Base-by-base conservation (phyloP, 2,329 filamentous ascomycete genomes). In the Sporothrix variecibatus region DNA sequence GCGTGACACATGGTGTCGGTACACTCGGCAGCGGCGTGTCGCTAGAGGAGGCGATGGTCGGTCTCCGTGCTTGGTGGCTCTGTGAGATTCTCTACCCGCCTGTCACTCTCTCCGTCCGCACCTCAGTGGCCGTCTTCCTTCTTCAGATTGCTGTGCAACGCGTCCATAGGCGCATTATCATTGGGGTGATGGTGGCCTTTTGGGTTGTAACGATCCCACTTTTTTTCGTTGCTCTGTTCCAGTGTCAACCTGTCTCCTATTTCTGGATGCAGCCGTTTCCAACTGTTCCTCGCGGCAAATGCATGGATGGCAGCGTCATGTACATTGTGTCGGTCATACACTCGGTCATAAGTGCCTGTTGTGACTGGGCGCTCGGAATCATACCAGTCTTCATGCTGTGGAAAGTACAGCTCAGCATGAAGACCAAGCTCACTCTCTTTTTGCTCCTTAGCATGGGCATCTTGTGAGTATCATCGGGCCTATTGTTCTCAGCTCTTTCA, bases 341-440 rank as follows among this genome's bases (percentile, higher is more conserved):
- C 79, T 85, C 85, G 56, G 82, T 81, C 26, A 78, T 87, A 11
- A 84, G 81, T 64, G 87, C 89, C 74, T 84, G 86, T 5, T 83
- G 81, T 60, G 87, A 89, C 75, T 85, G 86, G 80, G 82, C 82
- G 0, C 82, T 88, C 15, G 86, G 84, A 1, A 77, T 87, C 3
- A 78, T 89, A 4, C 87, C 87, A 0, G 82, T 87, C 7, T 83
- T 83, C 15, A 83, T 89, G 53, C 80, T 89, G 0, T 87, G 86
- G 85, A 80, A 84, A 26, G 81, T 88, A 49, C 83, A 85, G 74
- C 86, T 89, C 80, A 84, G 84, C 58, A 79, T 78, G 53, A 81
- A 82, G 51, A 86, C 84, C 3, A 88, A 87, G 76, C 71, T 84
- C 6, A 80, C 84, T 20, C 81, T 89, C 38, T 83, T 82, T 4